Evolutionary conservation across 495 filamentous ascomycete genomes (phyloP), one percentile per base, ranked within the genome.

Genomic region (Neurospora tetraspora): DNA sequence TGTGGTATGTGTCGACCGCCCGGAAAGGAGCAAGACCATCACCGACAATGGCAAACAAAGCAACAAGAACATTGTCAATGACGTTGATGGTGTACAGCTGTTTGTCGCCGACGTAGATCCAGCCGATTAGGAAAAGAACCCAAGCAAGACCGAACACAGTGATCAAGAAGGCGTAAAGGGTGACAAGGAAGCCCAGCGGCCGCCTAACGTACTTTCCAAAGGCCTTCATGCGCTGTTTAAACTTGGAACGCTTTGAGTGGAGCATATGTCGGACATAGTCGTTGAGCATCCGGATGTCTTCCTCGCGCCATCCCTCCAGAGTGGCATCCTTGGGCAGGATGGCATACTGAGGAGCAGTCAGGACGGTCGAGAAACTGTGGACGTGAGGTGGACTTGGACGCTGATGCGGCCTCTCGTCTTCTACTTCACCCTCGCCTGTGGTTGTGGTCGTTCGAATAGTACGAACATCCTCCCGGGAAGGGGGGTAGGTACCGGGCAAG

Each of bases 101-200:
- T 72, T 84, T 83, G 36, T 88, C 88, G 39, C 90, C 91, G n/a
- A 93, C 89, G 73, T 93, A 92, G 77, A 94, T 93, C 92, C 92
- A 94, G 53, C 91, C 92, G 75, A 95, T 95, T 68, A 95, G 80
- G 82, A 93, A 94, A 39, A 95, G 85, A 0, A 95, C 92, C 92
- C 92, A 95, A 2, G 90, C 91, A 68, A 92, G 85, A 73, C 92
- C 92, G 72, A 94, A 95, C 8, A 93, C 83, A 0, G 92, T 95
- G 73, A 95, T 93, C 14, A 94, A 82, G 10, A 88, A 90, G n/a
- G 91, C 92, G 76, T 95, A 95, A 11, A 94, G 78, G 7, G 91
- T 93, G 34, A 95, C 89, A 36, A 93, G 82, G 74, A 93, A 90
- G 7, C 92, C 92, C 38, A 95, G 83, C 11, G 92, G 92, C 72